phyloP scores from a whole-genome alignment of 306 rosid species.

The Phaseolus lunatus region DNA sequence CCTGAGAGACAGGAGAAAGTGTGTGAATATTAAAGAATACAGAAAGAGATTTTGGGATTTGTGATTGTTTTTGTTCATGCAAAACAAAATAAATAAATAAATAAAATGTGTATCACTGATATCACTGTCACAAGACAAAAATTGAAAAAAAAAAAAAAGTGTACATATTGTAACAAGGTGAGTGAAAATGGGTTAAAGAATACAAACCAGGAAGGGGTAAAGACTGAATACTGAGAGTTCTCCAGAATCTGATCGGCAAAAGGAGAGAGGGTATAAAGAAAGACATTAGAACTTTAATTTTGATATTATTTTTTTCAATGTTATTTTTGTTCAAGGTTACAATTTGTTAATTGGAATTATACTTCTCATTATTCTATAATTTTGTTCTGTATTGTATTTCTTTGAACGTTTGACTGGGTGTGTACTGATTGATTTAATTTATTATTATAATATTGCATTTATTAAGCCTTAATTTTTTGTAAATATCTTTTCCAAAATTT shows the following conservation, averaged over 20 bases:
- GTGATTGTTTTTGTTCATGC: conserved; percentile 42
- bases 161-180: background rate
- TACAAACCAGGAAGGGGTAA: background rate
- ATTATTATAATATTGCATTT: background rate
- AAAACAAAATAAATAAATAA: conserved; percentile 11
- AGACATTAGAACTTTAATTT: background rate
- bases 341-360: background rate
- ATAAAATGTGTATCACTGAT: background rate
- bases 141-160: background rate
- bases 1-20: background rate
- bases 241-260: background rate
- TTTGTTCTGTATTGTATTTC: background rate
- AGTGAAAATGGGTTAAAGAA: conserved; percentile 24
- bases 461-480: background rate
- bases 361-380: background rate
- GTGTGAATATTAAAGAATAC: background rate
- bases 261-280: background rate
- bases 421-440: background rate
- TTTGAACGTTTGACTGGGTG: background rate
- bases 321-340: background rate
- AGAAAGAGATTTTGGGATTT: background rate
- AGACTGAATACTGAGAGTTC: background rate
- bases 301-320: background rate
- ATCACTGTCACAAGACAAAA: conserved; percentile 1
- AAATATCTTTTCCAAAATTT: background rate